phyloP scores from a whole-genome alignment of 2,329 filamentous ascomycete genomes.

The Fusarium multiceps region DNA sequence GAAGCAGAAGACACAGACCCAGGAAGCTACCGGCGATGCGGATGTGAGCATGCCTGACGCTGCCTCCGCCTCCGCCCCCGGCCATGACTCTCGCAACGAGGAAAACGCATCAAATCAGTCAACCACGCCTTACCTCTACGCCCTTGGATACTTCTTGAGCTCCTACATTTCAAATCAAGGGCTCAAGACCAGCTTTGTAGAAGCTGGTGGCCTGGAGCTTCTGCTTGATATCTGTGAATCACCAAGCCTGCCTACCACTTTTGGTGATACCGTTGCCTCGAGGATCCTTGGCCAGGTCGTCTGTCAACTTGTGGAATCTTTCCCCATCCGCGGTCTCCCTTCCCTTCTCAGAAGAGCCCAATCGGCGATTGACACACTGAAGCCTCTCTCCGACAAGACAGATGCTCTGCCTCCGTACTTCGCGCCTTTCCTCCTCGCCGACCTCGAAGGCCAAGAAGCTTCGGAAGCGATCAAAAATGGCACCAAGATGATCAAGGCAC shows the following conservation, averaged over 20 bases:
- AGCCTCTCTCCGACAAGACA: slow-evolving; percentile 68
- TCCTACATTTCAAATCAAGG: slow-evolving; percentile 79
- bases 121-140: slow-evolving; percentile 77
- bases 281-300: slow-evolving; percentile 79
- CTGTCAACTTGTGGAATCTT: slow-evolving; percentile 81
- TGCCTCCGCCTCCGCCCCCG: slow-evolving; percentile 23
- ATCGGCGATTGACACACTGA: slow-evolving; percentile 73
- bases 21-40: slow-evolving; percentile 50
- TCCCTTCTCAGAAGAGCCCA: slow-evolving; percentile 82
- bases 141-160: slow-evolving; percentile 78
- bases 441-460: slow-evolving; percentile 50
- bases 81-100: slow-evolving; percentile 29
- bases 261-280: slow-evolving; percentile 71
- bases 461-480: slow-evolving; percentile 67
- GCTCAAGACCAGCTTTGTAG: slow-evolving; percentile 79
- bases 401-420: slow-evolving; percentile 75
- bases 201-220: slow-evolving; percentile 82
- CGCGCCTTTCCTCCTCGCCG: slow-evolving; percentile 68
- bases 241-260: slow-evolving; percentile 76
- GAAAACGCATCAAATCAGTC: slow-evolving; percentile 44
- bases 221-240: slow-evolving; percentile 86
- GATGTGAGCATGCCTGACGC: slow-evolving; percentile 77
- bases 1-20: slow-evolving; percentile 55
- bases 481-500: slow-evolving; percentile 81
- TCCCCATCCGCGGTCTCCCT: slow-evolving; percentile 83